Base-by-base conservation (phyloP, 2,329 filamentous ascomycete genomes). In the Xylariaceae sp. region DNA sequence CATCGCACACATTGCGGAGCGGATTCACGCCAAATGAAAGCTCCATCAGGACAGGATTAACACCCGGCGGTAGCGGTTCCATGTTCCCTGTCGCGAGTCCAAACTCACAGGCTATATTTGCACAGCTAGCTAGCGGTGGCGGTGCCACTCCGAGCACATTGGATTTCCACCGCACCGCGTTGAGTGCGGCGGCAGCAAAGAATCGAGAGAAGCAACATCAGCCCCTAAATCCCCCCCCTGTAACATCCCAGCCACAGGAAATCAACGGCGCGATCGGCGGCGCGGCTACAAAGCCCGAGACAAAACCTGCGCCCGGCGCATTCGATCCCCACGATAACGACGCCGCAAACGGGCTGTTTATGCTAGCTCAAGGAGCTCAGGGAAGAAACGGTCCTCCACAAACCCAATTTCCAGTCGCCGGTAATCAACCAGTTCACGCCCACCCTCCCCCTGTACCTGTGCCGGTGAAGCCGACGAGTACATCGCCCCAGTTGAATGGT, bases 1-100 rank as follows among this genome's bases (percentile, higher is more conserved):
- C 81, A 36, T 61, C 59, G 13, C 78, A 83, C 58, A 83, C 78
- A 43, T 71, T 94, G 48, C 79, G 85, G 50, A 81, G 88, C 53
- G 85, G 86, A 38, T 95, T 95, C 58, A 97, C 92, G 3, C 90
- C 90, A 1, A 96, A 96, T 77, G 92, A 98, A 66, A 97, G 90
- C 6, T 94, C 88, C 3, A 69, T 97, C 36, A 77, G 92, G 44
- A 92, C 88, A 44, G 92, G 92, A 40, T 67, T 97, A 51, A 97
- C 92, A 37, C 92, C 92, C 34, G 92, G 92, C 44, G 90, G 90
- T 51, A 88, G 89, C 60, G 90, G 89, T 54, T 94, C 89, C 53
- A 97, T 97, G 88, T 97, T 97, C 70, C 88, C 90, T 40, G 86
- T 84, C 38, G 84, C 88, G 2, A 94, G 85, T 60, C 89, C 88